Evolutionary conservation across 1,284 basidiomycete species (phyloP).

Genomic region (Ganoderma sinense): DNA sequence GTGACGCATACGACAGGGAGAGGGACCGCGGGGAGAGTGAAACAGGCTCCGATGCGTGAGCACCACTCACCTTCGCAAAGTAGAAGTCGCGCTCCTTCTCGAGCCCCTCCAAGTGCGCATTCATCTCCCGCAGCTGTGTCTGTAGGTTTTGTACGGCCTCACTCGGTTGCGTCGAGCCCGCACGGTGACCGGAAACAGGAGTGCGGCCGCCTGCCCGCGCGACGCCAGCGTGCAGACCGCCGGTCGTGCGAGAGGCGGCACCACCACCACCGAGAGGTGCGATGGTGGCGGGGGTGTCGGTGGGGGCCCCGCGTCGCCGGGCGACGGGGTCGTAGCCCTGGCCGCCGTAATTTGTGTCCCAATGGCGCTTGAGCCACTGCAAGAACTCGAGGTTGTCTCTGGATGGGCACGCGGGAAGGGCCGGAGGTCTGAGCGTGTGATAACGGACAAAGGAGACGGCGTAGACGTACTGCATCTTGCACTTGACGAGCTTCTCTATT

Average conservation of each 20-base stretch:
- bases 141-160: slow-evolving; percentile 73
- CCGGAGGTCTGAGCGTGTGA: slow-evolving; percentile 11
- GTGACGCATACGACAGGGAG: neutral
- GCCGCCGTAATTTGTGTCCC: slow-evolving; percentile 93
- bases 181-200: slow-evolving; percentile 70
- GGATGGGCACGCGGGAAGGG: slow-evolving; percentile 37
- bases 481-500: slow-evolving; percentile 93
- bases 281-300: slow-evolving; percentile 80
- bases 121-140: slow-evolving; percentile 85
- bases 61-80: slow-evolving; percentile 85
- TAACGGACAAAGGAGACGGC: slow-evolving; percentile 30
- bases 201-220: slow-evolving; percentile 69
- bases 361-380: slow-evolving; percentile 97
- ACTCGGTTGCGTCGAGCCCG: slow-evolving; percentile 66
- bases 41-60: neutral
- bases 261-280: slow-evolving; percentile 59
- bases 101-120: slow-evolving; percentile 83
- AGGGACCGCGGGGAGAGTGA: neutral
- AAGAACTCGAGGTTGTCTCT: slow-evolving; percentile 99
- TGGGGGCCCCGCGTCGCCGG: slow-evolving; percentile 78
- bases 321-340: slow-evolving; percentile 90
- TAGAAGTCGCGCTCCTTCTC: slow-evolving; percentile 99
- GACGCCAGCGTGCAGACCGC: slow-evolving; percentile 43
- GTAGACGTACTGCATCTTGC: slow-evolving; percentile 96
- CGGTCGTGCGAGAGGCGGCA: slow-evolving; percentile 43